These are phyloP conservation scores for Cichorium intybus DNA, from an alignment of 140 eudicot genomes.

Conservation along the genomic window DNA sequence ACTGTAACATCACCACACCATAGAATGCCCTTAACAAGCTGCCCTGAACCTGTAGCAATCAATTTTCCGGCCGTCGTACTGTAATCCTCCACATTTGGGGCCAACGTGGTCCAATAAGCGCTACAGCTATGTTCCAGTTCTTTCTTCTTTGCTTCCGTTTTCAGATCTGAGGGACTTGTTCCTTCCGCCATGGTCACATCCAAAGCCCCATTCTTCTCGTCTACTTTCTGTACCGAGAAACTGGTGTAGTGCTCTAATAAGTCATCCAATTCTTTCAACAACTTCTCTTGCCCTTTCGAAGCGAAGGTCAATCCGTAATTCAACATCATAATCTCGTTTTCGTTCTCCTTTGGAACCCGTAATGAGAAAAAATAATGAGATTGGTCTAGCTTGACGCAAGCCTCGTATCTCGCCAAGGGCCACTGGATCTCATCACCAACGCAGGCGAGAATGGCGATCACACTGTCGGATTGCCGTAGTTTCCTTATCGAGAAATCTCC, in stretches of 20 bases:
- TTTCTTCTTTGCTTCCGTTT: constrained; percentile 46
- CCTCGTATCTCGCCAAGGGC: constrained; percentile 64
- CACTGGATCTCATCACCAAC: constrained; percentile 66
- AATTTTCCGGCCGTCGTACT: constrained; percentile 71
- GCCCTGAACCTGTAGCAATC: constrained; percentile 90
- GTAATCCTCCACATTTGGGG: constrained; percentile 96
- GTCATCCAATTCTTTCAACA: constrained; percentile 52
- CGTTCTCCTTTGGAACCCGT: constrained; percentile 35
- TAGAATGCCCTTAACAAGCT: constrained; percentile 81
- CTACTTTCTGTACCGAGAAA: constrained; percentile 63
- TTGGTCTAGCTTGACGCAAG: constrained; percentile 71
- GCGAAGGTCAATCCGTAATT: constrained; percentile 77
- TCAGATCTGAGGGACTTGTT: constrained; percentile 54
- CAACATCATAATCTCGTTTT: constrained; percentile 35
- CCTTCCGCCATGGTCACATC: constrained; percentile 48
- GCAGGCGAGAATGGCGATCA: constrained; percentile 56
- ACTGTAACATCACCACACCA: constrained; percentile 98
- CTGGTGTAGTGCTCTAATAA: constrained; percentile 44
- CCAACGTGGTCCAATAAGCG: constrained; percentile 93
- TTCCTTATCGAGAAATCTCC: constrained; percentile 53
- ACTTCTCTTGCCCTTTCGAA: constrained; percentile 62
- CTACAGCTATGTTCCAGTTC: constrained; percentile 63
- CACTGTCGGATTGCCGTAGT: constrained; percentile 49
- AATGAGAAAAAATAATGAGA: constrained; percentile 85
- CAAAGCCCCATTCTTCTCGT: constrained; percentile 46